Base-by-base conservation (phyloP, 1,284 basidiomycete species). In the Moesziomyces parantarcticus region DNA sequence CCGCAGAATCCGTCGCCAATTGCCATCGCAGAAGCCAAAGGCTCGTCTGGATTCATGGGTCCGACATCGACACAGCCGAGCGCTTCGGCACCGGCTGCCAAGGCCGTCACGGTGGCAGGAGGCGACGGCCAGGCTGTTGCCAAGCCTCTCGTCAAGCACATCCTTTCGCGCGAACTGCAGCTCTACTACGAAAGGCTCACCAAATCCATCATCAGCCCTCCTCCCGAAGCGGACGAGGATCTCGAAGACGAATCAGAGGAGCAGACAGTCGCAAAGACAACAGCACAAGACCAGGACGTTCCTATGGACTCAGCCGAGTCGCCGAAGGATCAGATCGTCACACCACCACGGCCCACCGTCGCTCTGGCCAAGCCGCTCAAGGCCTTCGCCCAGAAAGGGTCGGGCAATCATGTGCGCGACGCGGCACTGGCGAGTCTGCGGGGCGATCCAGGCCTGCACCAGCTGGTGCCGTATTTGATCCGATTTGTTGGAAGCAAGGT, bases 171-270 rank as follows among this genome's bases (percentile, higher is more conserved):
- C 75, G 96, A 99, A 85, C 87, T 99, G 36, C 94, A 98, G 84
- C 87, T 98, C 1, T 98, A 99, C 85, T 98, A 97, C 80, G 91
- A 92, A 2, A 90, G 96, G 2, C 89, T 99, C 51, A 97, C 94
- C 0, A 88, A 91, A 1, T 76, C 80, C 4, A 82, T 83, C 40
- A 50, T 81, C 51, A 78, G 53, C 45, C 80, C 79, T 3, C 80
- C 77, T 9, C 62, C 60, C 25, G 77, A 75, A 60, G 75, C 77
- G 25, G 78, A 77, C 50, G 72, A 75, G 25, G 75, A 77, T 29
- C 45, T 70, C 21, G 72, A 77, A 20, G 64, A 58, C 22, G 69
- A 75, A 23, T 32, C 40, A 16, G 68, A 66, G 50, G 60, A 63
- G 23, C 52, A 29, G 14, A 20, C 45, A 16, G 53, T 51, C n/a